Base-by-base conservation (phyloP, 345 rosid genomes). In the Hibiscus tridactylites region DNA sequence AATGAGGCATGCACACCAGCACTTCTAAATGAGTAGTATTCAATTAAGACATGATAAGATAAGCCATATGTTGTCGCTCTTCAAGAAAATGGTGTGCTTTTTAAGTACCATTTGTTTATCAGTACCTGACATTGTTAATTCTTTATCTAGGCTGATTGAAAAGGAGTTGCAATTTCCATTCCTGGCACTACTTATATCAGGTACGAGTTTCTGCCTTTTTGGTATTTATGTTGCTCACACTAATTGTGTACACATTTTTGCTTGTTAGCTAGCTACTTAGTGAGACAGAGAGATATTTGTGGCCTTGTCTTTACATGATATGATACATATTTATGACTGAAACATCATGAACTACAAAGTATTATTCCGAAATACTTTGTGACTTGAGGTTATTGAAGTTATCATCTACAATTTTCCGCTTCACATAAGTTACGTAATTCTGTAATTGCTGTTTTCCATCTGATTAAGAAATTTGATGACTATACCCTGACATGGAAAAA, bases 151-250 rank as follows among this genome's bases (percentile, higher is more conserved):
- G 86, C 75, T 94, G 79, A 73, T 79, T 61, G 90, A 90, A 77
- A 86, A 54, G 42, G 90, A 91, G 24, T 75, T 94, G 85, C 89
- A 81, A 53, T 94, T 94, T 86, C 98, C 98, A 73, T 94, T 94
- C 83, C 65, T 94, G 85, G 93, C 93, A 29, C 70, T 94, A 85
- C 97, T 94, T 78, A 85, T 94, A 80, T 94, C 98, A 79, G 98
- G 98, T 86, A 81, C 61, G 65, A 37, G 42, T 5, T 65, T 77
- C 24, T 74, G 31, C 5, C 39, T 42, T 59, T 42, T 5, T 37
- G 59, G 71, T 29, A 47, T 9, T 50, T 49, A 29, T 47, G 57
- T 28, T 11, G 31, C 21, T 47, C 28, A 13, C 12, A 29, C 44
- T 29, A 44, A 9, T 16, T 49, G 42, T 3, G 11, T 28, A 49